A percentile compares a stretch with the other conserved stretches of the same genome.
Conservation (phyloP, 2,329 filamentous ascomycete species). For the Zymoseptoria ardabiliae region DNA sequence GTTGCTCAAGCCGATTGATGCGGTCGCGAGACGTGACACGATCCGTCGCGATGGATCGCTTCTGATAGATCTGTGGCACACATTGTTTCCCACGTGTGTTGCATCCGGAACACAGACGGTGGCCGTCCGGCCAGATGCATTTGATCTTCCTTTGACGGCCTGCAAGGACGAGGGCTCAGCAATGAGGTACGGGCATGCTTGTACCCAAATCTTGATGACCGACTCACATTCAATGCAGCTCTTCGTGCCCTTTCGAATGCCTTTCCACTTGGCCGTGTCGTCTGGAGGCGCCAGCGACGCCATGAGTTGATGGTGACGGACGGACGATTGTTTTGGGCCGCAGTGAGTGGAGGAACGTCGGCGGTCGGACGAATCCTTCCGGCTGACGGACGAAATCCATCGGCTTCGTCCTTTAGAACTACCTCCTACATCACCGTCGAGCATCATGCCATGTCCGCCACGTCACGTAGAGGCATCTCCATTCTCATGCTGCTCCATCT, state of each 20-base stretch:
- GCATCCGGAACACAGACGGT: conserved; percentile 17
- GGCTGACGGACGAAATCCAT: neutral
- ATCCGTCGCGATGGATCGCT: conserved; percentile 1
- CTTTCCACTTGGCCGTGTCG: conserved; percentile 1
- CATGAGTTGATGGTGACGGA: neutral
- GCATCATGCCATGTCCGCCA: neutral
- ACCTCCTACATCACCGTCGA: neutral
- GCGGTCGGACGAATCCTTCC: neutral
- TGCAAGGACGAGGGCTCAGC: conserved; percentile 6
- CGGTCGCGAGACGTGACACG: conserved; percentile 11
- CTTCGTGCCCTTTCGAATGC: conserved; percentile 25
- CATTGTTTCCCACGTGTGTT: conserved; percentile 14
- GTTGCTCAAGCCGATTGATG: conserved; percentile 12
- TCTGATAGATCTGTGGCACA: conserved; percentile 9
- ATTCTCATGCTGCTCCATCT: neutral
- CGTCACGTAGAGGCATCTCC: neutral
- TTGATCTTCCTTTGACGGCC: conserved; percentile 27
- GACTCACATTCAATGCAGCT: conserved; percentile 27
- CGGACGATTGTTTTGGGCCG: neutral
- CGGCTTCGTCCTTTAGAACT: neutral
- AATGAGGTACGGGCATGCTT: neutral
- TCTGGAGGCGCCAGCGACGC: neutral
- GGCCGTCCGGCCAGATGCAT: conserved; percentile 23
- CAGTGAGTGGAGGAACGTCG: neutral
- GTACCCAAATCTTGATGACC: neutral